Evolutionary conservation across 805 yeast species (phyloP).

Genomic region (Ascoidea asiatica): DNA sequence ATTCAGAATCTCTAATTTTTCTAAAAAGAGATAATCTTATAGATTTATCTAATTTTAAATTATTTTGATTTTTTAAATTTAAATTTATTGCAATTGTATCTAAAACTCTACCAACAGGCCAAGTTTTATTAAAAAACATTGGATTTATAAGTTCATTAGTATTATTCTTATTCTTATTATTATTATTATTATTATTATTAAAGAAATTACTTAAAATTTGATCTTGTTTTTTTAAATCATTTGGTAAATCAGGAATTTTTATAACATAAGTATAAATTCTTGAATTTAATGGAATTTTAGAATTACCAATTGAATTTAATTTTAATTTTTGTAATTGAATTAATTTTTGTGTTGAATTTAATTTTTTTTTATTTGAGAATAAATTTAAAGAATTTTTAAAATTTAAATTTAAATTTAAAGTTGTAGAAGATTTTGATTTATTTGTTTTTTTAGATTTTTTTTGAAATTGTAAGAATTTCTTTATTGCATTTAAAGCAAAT

Average conservation of each 20-base stretch:
- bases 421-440: conserved; percentile 4
- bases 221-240: conserved; percentile 6
- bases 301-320: conserved; percentile 38
- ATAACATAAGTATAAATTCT: conserved; percentile 34
- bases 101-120: conserved; percentile 48
- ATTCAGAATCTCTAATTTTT: conserved; percentile 17
- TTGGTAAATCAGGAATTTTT: not conserved
- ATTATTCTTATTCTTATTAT: conserved; percentile 6
- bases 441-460: conserved; percentile 4
- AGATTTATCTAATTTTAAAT: conserved; percentile 24
- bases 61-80: conserved; percentile 35
- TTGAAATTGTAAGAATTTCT: conserved; percentile 11
- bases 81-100: conserved; percentile 37
- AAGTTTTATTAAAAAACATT: conserved; percentile 35
- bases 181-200: not conserved
- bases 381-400: not conserved
- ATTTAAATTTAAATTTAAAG: not conserved
- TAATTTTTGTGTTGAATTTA: conserved; percentile 14
- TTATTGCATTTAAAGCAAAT: conserved; percentile 8
- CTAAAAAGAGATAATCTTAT: conserved; percentile 36
- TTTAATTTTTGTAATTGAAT: conserved; percentile 26
- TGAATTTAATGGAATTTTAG: conserved; percentile 26
- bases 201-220: conserved; percentile 5
- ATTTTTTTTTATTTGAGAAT: not conserved
- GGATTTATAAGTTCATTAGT: conserved; percentile 17